Conservation (phyloP, 805 yeast genomes). For the Hanseniaspora taiwanica region DNA sequence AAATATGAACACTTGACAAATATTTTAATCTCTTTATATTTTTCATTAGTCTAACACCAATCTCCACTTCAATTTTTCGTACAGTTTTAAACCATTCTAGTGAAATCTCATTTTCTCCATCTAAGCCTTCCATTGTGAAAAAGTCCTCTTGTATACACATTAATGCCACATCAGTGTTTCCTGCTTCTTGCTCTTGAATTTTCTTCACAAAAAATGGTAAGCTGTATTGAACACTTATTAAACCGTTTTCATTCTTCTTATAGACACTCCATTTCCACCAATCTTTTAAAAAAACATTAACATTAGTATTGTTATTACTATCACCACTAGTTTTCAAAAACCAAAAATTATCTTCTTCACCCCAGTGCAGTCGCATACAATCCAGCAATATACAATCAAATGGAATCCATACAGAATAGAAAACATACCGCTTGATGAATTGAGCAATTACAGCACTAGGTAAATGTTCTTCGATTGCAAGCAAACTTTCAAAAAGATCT, state of each 20-base stretch:
- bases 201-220: not conserved
- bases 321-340: not conserved
- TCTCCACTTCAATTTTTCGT: too few species aligned
- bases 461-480: slow-evolving; percentile 15
- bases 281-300: not conserved
- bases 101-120: not conserved
- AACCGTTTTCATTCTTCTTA: not conserved
- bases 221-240: not conserved
- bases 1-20: too few species aligned
- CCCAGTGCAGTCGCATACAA: slow-evolving; percentile 11
- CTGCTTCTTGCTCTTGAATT: too few species aligned
- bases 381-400: slow-evolving; percentile 21
- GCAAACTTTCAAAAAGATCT: too few species aligned
- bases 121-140: not conserved
- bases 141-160: not conserved
- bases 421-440: too few species aligned
- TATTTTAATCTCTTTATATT: too few species aligned
- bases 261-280: not conserved
- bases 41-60: too few species aligned
- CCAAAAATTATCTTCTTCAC: not conserved
- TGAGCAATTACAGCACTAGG: too few species aligned
- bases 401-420: slow-evolving; percentile 16
- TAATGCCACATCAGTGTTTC: too few species aligned
- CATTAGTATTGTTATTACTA: not conserved
- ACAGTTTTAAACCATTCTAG: not conserved